These are phyloP conservation scores for Alternaria gaisen DNA, from an alignment of 2,329 filamentous ascomycete genomes.

Conservation along the genomic window DNA sequence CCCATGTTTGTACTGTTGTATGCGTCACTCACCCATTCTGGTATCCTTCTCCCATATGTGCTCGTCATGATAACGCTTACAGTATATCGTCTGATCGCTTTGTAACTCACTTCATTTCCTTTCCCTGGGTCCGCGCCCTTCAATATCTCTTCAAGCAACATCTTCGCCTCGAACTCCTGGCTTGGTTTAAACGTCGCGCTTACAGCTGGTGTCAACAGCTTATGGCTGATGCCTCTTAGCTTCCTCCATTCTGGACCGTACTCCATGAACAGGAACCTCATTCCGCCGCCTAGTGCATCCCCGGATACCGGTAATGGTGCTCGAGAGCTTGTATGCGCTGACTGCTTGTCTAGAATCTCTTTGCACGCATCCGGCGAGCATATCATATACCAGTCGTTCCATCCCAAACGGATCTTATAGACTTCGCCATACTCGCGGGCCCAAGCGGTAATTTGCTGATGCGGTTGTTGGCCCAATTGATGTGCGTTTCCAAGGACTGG, in stretches of 20 bases:
- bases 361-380: constrained; percentile 56
- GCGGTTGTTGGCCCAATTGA: constrained; percentile 39
- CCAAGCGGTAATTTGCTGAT: constrained; percentile 49
- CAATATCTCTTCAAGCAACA: constrained; percentile 55
- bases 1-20: background rate
- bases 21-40: constrained; percentile 37
- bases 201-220: constrained; percentile 49
- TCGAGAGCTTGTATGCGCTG: constrained; percentile 48
- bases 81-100: constrained; percentile 42
- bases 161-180: constrained; percentile 58
- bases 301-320: constrained; percentile 52
- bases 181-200: constrained; percentile 54
- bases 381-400: constrained; percentile 58
- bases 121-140: constrained; percentile 35
- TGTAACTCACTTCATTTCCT: constrained; percentile 38
- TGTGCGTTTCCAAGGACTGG: constrained; percentile 43
- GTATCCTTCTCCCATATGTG: constrained; percentile 47
- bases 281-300: constrained; percentile 53
- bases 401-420: constrained; percentile 56
- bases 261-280: constrained; percentile 54
- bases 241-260: constrained; percentile 55
- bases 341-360: constrained; percentile 57
- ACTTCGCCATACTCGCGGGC: constrained; percentile 57
- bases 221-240: constrained; percentile 51
- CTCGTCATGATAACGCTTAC: constrained; percentile 50